Conservation (phyloP, 1,139 yeast genomes). For the Suhomyces bribrorum region DNA sequence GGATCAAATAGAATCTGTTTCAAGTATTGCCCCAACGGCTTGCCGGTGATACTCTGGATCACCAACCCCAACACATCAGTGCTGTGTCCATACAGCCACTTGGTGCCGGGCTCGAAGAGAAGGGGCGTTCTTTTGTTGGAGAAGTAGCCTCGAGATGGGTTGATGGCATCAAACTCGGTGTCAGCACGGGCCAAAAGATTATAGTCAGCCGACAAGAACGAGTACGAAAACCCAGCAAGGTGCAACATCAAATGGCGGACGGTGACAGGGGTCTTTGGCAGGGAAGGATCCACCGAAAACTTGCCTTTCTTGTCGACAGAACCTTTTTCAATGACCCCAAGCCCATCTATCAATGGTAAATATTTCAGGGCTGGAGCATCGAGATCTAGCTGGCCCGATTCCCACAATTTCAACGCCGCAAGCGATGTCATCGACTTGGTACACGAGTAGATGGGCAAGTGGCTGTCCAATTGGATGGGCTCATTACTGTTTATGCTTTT, state of each 20-base stretch:
- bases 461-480: conserved; percentile 23
- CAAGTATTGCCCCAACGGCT: conserved; percentile 43
- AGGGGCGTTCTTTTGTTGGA: conserved; percentile 40
- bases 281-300: conserved; percentile 28
- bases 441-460: conserved; percentile 45
- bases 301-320: conserved; percentile 32
- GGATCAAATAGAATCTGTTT: conserved; percentile 44
- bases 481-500: conserved; percentile 18
- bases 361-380: conserved; percentile 43
- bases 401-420: conserved; percentile 48
- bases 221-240: conserved; percentile 54
- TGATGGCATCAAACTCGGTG: conserved; percentile 13
- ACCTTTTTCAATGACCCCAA: conserved; percentile 43
- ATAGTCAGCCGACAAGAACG: conserved; percentile 39
- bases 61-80: conserved; percentile 57
- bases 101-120: conserved; percentile 53
- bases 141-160: conserved; percentile 31
- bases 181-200: conserved; percentile 22
- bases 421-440: conserved; percentile 51
- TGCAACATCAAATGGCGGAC: conserved; percentile 51
- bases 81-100: conserved; percentile 53
- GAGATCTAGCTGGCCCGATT: conserved; percentile 42
- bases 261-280: conserved; percentile 43
- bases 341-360: conserved; percentile 42
- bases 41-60: conserved; percentile 45